Conservation (phyloP, 768 basidiomycete genomes). For the Serendipita vermifera region DNA sequence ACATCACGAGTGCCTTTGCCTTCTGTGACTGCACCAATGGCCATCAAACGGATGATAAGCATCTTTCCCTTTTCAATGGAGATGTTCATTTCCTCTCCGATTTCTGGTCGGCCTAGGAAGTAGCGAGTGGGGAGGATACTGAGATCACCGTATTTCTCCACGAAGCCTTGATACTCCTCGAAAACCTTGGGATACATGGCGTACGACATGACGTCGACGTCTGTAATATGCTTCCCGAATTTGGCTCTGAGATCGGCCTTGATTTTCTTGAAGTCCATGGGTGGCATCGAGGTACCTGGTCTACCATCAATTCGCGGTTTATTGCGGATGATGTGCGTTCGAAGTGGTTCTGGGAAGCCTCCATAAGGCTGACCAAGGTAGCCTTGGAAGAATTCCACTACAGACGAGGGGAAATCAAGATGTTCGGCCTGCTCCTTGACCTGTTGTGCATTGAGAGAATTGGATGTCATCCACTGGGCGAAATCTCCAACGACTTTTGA, state of each 20-base stretch:
- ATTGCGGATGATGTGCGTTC: slow-evolving; percentile 81
- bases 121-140: slow-evolving; percentile 92
- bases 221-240: slow-evolving; percentile 90
- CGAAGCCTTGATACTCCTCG: slow-evolving; percentile 90
- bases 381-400: slow-evolving; percentile 98
- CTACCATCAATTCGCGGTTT: slow-evolving; percentile 89
- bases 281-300: slow-evolving; percentile 76
- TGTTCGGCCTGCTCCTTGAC: slow-evolving; percentile 75
- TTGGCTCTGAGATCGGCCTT: slow-evolving; percentile 85
- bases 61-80: slow-evolving; percentile 95
- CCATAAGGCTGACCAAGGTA: slow-evolving; percentile 96
- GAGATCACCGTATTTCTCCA: slow-evolving; percentile 90
- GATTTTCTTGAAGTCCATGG: slow-evolving; percentile 92
- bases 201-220: slow-evolving; percentile 85
- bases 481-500: slow-evolving; percentile 99
- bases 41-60: slow-evolving; percentile 90
- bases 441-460: slow-evolving; percentile 74
- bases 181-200: slow-evolving; percentile 99
- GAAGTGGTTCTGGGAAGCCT: slow-evolving; percentile 96
- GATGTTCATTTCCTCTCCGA: slow-evolving; percentile 94
- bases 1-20: slow-evolving; percentile 88
- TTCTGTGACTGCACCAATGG: slow-evolving; percentile 84
- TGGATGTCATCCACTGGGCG: slow-evolving; percentile 98
- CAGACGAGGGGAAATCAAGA: slow-evolving; percentile 95
- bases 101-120: slow-evolving; percentile 85